Conservation (phyloP, 192 early-diverging fungal species). For the Gamsiella multidivaricata region DNA sequence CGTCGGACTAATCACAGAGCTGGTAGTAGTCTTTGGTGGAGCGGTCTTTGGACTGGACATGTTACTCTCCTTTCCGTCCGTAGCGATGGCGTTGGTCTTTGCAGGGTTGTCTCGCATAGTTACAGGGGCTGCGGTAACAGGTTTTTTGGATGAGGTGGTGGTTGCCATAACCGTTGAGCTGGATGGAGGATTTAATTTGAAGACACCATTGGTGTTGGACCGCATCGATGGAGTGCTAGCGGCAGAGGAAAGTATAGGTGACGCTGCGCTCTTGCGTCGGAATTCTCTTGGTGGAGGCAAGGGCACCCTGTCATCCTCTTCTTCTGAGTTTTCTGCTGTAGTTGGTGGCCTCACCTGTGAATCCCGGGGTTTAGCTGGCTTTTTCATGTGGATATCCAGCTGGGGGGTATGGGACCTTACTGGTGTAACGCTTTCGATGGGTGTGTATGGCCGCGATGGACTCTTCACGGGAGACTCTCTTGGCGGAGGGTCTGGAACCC, state of each 20-base stretch:
- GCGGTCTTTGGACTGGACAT: neutral
- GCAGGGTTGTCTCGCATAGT: conserved; percentile 36
- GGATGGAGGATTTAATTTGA: conserved; percentile 6
- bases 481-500: conserved; percentile 42
- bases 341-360: no score
- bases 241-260: neutral
- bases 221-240: neutral
- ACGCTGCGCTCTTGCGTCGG: conserved; percentile 21
- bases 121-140: conserved; percentile 8
- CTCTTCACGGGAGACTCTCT: conserved; percentile 14
- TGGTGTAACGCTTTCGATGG: neutral
- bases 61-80: neutral
- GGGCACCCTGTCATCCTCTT: neutral
- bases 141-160: conserved; percentile 1
- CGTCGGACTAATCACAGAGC: neutral
- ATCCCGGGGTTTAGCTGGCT: no score
- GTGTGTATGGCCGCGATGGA: neutral
- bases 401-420: neutral
- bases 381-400: conserved; percentile 2
- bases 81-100: conserved; percentile 20
- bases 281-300: conserved; percentile 39
- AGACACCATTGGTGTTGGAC: conserved; percentile 5
- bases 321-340: neutral
- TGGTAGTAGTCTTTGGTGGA: conserved; percentile 2
- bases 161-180: neutral